A percentile compares a stretch with the other conserved stretches of the same genome.
These are phyloP conservation scores for Carex myosuroides DNA, from an alignment of 176 grass and related monocot species.

Conservation along the genomic window DNA sequence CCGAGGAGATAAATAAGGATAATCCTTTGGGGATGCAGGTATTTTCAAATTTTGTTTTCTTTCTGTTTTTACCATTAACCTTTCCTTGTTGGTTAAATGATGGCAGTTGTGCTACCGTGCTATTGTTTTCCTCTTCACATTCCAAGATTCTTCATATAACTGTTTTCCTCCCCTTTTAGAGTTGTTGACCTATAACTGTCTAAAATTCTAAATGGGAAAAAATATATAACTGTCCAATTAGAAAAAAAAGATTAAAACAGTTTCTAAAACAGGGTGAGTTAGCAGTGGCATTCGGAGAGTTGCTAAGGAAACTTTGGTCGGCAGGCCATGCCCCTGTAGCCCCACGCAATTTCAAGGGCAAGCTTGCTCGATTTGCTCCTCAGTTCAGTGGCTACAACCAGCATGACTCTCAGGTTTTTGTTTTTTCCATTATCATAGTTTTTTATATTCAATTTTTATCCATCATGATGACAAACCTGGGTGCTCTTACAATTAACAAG, in stretches of 20 bases:
- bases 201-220: not conserved
- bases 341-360: constrained; percentile 82
- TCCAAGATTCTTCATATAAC: not conserved
- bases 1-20: constrained; percentile 79
- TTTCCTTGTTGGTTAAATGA: not conserved
- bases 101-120: constrained; percentile 1
- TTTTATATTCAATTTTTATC: not conserved
- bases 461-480: not conserved
- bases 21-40: constrained; percentile 99
- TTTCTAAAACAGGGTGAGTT: constrained; percentile 66
- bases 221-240: not conserved
- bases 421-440: not conserved
- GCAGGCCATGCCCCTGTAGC: constrained; percentile 65
- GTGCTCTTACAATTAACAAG: not conserved
- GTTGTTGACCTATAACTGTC: constrained; percentile 3
- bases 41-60: not conserved
- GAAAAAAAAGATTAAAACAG: not conserved
- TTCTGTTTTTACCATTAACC: not conserved
- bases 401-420: constrained; percentile 95
- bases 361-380: constrained; percentile 90
- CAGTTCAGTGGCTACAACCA: constrained; percentile 99
- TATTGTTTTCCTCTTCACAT: not conserved
- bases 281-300: constrained; percentile 80
- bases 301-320: constrained; percentile 85
- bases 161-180: not conserved